Evolutionary conservation across 129 eudicot species (phyloP).

Genomic region (Logfia minima): DNA sequence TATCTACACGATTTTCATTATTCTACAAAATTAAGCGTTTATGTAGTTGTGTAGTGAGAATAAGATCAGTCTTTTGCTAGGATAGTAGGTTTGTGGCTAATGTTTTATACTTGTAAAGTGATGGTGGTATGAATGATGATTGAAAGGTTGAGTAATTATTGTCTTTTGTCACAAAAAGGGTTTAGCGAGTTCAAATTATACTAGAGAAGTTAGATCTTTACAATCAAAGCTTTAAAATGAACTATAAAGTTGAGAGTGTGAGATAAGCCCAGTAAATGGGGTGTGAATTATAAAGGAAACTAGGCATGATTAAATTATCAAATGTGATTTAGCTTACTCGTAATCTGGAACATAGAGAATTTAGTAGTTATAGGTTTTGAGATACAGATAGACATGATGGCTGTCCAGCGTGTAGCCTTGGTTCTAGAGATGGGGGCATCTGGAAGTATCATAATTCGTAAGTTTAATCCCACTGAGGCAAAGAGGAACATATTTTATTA

Average conservation of each 20-base stretch:
- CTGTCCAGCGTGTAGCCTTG: too few relatives aligned
- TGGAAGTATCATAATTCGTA: too few relatives aligned
- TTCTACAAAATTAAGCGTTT: too few relatives aligned
- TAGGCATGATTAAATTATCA: background rate
- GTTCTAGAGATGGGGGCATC: too few relatives aligned
- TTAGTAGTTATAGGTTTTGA: background rate
- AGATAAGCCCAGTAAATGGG: background rate
- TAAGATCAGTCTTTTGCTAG: background rate
- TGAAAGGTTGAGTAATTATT: background rate
- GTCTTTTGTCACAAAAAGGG: background rate
- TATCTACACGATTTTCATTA: too few relatives aligned
- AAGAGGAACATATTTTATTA: too few relatives aligned
- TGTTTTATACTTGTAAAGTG: background rate
- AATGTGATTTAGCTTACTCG: background rate
- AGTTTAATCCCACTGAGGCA: too few relatives aligned
- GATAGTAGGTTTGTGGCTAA: background rate
- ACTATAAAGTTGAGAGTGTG: background rate
- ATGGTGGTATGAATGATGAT: background rate
- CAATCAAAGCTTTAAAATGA: background rate
- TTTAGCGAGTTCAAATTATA: background rate
- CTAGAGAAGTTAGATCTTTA: background rate
- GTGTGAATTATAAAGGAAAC: background rate
- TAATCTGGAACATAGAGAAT: background rate
- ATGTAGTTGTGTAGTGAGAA: too few relatives aligned
- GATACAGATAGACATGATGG: background rate